Evolutionary conservation across 345 rosid genomes (phyloP).

Genomic region (Streptanthus diversifolius): DNA sequence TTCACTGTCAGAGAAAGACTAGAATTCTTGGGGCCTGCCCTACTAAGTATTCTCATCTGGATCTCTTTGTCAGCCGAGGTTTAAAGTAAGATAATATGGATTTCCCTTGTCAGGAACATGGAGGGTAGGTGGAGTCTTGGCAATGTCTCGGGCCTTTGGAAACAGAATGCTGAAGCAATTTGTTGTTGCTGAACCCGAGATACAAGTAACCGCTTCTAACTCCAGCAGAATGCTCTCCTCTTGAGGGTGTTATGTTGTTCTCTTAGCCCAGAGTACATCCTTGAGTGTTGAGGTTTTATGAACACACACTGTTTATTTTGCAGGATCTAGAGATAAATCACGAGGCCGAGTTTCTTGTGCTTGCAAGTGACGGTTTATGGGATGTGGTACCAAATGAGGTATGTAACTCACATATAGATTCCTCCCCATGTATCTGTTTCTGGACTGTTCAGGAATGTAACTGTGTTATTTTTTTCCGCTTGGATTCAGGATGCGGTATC

Average conservation of each 20-base stretch:
- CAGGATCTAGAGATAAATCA: conserved; percentile 78
- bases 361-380: conserved; percentile 98
- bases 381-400: conserved; percentile 96
- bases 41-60: not conserved
- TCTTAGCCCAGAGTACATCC: not conserved
- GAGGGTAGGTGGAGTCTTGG: conserved; percentile 99
- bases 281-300: not conserved
- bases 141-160: conserved; percentile 99
- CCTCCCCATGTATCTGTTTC: not conserved
- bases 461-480: not conserved
- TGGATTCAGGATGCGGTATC: conserved; percentile 75
- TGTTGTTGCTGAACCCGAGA: conserved; percentile 97
- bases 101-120: conserved; percentile 74
- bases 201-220: conserved; percentile 60
- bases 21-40: not conserved
- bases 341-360: conserved; percentile 78
- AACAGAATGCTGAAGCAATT: conserved; percentile 98
- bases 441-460: not conserved
- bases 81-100: conserved; percentile 1
- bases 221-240: not conserved
- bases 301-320: conserved; percentile 22
- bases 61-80: conserved; percentile 34
- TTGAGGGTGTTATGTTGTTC: not conserved
- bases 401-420: not conserved
- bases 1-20: not conserved